phyloP scores from a whole-genome alignment of 2,329 filamentous ascomycete species.

The Alternaria incomplexa region DNA sequence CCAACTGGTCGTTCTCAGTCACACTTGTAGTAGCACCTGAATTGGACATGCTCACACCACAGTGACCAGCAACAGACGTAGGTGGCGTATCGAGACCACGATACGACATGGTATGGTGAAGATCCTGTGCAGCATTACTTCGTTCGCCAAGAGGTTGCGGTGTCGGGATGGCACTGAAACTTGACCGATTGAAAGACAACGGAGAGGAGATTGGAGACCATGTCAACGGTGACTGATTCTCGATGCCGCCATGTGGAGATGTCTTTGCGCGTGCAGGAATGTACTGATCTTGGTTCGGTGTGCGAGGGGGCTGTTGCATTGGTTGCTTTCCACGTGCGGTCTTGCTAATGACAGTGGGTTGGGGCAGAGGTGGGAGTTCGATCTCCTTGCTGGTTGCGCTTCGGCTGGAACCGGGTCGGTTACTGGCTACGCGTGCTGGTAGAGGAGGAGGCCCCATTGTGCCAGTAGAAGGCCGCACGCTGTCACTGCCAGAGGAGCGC shows the following conservation, averaged over 20 bases:
- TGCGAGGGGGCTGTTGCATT: conserved; percentile 9
- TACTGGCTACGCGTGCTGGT: conserved; percentile 24
- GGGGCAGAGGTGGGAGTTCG: conserved; percentile 46
- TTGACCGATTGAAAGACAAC: conserved; percentile 1
- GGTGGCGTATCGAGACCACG: conserved; percentile 10
- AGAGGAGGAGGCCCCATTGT: conserved; percentile 44
- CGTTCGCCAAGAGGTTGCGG: conserved; percentile 27
- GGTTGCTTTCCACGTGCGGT: conserved; percentile 1
- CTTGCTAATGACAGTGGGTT: conserved; percentile 37
- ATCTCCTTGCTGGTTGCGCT: conserved; percentile 17
- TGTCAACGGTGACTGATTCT: conserved; percentile 7
- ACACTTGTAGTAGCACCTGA: background rate
- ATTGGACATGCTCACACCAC: background rate
- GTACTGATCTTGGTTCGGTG: conserved; percentile 9
- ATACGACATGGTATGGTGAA: background rate
- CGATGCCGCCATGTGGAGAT: conserved; percentile 3
- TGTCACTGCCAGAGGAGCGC: conserved; percentile 34
- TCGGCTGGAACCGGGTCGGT: conserved; percentile 27
- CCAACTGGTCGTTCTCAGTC: conserved; percentile 18
- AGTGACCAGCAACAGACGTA: conserved; percentile 1
- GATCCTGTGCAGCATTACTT: conserved; percentile 11
- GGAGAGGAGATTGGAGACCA: conserved; percentile 20
- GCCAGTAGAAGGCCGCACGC: conserved; percentile 24
- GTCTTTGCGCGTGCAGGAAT: background rate
- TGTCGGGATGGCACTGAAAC: conserved; percentile 19